Conservation (phyloP, 2,329 filamentous ascomycete species). For the Pseudogymnoascus verrucosus region DNA sequence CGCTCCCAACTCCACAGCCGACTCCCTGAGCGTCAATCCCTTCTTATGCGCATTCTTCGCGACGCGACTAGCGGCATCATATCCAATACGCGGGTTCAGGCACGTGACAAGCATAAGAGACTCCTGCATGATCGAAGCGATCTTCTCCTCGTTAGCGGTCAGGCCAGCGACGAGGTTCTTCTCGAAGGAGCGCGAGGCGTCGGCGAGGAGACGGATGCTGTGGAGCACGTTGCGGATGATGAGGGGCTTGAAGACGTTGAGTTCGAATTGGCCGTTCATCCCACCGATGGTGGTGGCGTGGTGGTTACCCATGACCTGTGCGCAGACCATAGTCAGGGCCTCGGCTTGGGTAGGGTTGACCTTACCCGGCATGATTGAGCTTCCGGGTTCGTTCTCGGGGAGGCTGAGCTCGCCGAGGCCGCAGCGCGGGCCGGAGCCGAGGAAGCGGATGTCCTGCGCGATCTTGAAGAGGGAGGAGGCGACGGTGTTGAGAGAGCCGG, state of each 20-base stretch:
- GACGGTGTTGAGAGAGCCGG: slow-evolving; percentile 87
- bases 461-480: slow-evolving; percentile 93
- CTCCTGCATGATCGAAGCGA: slow-evolving; percentile 83
- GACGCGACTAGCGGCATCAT: slow-evolving; percentile 94
- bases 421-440: slow-evolving; percentile 90
- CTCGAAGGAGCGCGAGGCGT: slow-evolving; percentile 93
- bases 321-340: slow-evolving; percentile 93
- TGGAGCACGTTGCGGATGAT: slow-evolving; percentile 93
- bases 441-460: slow-evolving; percentile 94
- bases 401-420: slow-evolving; percentile 88
- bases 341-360: slow-evolving; percentile 99
- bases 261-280: slow-evolving; percentile 96
- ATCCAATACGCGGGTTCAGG: slow-evolving; percentile 93
- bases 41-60: slow-evolving; percentile 99
- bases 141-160: slow-evolving; percentile 89
- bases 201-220: slow-evolving; percentile 77
- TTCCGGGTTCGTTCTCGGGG: slow-evolving; percentile 96
- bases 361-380: slow-evolving; percentile 98
- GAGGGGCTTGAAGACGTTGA: slow-evolving; percentile 98
- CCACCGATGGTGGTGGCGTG: slow-evolving; percentile 87
- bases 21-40: slow-evolving; percentile 86
- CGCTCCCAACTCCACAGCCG: slow-evolving; percentile 86
- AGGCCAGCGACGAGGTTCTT: slow-evolving; percentile 84
- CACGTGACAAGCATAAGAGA: slow-evolving; percentile 97
- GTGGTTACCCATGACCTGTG: slow-evolving; percentile 97